phyloP scores from a whole-genome alignment of 352 stramenopile species.

The Globisporangium ultimum region DNA sequence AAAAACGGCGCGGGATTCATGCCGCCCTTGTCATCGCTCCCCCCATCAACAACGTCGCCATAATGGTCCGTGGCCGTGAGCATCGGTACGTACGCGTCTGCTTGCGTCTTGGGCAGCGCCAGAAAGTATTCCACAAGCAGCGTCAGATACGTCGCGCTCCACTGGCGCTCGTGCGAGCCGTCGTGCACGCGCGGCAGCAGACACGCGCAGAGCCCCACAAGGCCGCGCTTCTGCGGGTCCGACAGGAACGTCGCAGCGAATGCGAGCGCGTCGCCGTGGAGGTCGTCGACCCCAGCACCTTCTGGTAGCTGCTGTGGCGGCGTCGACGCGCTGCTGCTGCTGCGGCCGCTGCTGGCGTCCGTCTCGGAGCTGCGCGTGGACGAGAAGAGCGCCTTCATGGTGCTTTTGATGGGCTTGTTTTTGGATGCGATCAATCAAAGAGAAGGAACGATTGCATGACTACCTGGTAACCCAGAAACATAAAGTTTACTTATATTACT shows the following conservation, averaged over 20 bases:
- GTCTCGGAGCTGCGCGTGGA: neutral
- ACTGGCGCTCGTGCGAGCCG: constrained; percentile 45
- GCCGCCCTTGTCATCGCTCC: neutral
- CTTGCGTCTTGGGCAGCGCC: constrained; percentile 39
- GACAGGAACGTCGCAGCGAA: constrained; percentile 35
- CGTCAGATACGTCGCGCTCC: constrained; percentile 63
- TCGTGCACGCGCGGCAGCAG: constrained; percentile 65
- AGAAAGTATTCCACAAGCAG: constrained; percentile 66
- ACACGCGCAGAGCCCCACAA: constrained; percentile 66
- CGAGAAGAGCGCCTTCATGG: constrained; percentile 34
- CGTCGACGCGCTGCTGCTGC: neutral
- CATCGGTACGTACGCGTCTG: constrained; percentile 72
- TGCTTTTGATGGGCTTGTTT: neutral
- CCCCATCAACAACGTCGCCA: no score
- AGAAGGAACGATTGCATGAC: neutral
- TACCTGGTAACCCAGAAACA: no score
- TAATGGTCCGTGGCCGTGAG: constrained; percentile 26
- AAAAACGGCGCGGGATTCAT: constrained; percentile 66
- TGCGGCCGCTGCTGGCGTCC: neutral
- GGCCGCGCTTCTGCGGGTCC: constrained; percentile 56
- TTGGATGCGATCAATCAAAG: no score
- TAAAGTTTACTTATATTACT: no score
- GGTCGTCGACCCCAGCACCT: no score
- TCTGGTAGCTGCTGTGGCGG: neutral
- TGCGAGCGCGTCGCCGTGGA: constrained; percentile 2